These are phyloP conservation scores for Violaceomyces palustris DNA, from an alignment of 1,284 basidiomycete species.

Conservation along the genomic window DNA sequence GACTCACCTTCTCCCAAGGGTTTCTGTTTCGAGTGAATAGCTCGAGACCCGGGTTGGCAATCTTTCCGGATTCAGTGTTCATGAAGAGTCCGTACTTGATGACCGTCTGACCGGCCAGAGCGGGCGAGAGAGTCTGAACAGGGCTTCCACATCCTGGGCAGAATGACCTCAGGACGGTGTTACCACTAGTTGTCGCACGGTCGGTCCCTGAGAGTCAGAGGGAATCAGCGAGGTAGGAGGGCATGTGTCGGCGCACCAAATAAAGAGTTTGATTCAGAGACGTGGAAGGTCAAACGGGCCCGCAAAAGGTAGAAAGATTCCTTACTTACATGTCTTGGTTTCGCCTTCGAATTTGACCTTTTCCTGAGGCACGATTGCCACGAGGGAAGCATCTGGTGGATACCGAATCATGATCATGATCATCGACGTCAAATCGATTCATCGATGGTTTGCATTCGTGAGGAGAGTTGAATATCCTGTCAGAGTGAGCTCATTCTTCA, in stretches of 20 bases:
- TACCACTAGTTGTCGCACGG: slow-evolving; percentile 10
- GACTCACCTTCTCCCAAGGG: slow-evolving; percentile 10
- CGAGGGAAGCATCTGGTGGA: too few species aligned
- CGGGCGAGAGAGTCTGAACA: slow-evolving; percentile 4
- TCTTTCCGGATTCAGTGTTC: slow-evolving; percentile 1
- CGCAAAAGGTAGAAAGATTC: too few species aligned
- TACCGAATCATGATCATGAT: too few species aligned
- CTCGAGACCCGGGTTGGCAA: slow-evolving; percentile 5
- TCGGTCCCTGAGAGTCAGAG: too few species aligned
- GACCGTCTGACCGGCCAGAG: slow-evolving; percentile 3
- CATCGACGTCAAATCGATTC: too few species aligned
- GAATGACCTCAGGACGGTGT: slow-evolving; percentile 6
- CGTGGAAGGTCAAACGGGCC: too few species aligned
- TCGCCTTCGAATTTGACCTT: slow-evolving; percentile 12
- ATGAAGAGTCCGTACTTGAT: slow-evolving; percentile 23
- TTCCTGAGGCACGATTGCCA: slow-evolving; percentile 8
- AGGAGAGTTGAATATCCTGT: too few species aligned
- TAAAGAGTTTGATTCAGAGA: too few species aligned
- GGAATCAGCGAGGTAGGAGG: too few species aligned
- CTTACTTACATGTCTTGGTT: slow-evolving; percentile 9
- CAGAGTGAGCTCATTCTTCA: too few species aligned
- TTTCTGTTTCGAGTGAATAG: slow-evolving; percentile 12
- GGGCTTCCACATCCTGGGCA: slow-evolving; percentile 10
- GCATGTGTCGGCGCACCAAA: too few species aligned
- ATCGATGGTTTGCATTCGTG: too few species aligned